phyloP scores from a whole-genome alignment of 116 monocot genomes.

The Thalassia testudinum region DNA sequence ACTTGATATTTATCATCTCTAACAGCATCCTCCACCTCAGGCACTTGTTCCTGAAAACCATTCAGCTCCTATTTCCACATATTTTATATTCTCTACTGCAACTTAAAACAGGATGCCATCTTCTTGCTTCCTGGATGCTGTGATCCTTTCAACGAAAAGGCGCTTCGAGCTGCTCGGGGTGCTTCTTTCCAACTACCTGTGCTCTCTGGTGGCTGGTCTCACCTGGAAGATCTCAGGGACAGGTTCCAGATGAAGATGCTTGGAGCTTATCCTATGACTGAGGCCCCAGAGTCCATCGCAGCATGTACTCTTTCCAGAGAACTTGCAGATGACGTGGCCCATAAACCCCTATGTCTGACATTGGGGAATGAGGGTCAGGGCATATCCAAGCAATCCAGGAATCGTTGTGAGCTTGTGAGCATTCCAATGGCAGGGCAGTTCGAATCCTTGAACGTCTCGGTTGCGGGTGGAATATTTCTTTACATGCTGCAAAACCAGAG shows the following conservation, averaged over 20 bases:
- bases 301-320: slow-evolving; percentile 21
- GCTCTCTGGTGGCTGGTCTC: slow-evolving; percentile 55
- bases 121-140: slow-evolving; percentile 83
- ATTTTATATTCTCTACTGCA: neutral
- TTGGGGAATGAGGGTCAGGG: slow-evolving; percentile 89
- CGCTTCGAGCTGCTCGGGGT: slow-evolving; percentile 69
- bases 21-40: too few species aligned
- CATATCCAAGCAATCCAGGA: slow-evolving; percentile 39
- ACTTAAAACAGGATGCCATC: slow-evolving; percentile 52
- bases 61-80: too few species aligned
- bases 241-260: slow-evolving; percentile 54
- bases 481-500: slow-evolving; percentile 44
- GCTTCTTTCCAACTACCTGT: slow-evolving; percentile 89
- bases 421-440: slow-evolving; percentile 83
- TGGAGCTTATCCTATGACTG: slow-evolving; percentile 58
- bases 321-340: slow-evolving; percentile 30
- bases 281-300: neutral
- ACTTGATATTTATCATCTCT: too few species aligned
- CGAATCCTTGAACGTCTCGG: slow-evolving; percentile 94
- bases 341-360: slow-evolving; percentile 49
- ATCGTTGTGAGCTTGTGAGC: slow-evolving; percentile 48
- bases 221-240: slow-evolving; percentile 28
- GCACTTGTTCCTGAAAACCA: too few species aligned
- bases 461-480: slow-evolving; percentile 92
- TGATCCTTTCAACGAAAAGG: slow-evolving; percentile 98